Evolutionary conservation across 2,329 filamentous ascomycete genomes (phyloP).

Genomic region (Akanthomyces uredinophilus): DNA sequence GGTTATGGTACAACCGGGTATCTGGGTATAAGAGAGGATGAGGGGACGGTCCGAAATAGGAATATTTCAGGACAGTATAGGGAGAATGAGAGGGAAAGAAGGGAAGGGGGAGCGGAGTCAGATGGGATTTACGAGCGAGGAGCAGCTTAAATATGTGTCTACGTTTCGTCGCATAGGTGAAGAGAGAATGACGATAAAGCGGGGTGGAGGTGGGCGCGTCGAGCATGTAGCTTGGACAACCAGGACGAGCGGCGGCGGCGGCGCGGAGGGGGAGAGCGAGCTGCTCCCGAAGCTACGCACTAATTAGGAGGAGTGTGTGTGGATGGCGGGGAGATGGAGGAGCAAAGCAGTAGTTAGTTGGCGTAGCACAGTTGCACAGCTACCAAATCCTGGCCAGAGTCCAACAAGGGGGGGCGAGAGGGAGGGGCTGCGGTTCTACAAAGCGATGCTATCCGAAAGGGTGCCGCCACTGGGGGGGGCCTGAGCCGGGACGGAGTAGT

Average conservation of each 20-base stretch:
- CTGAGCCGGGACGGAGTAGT: background rate
- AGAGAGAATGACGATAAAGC: slow-evolving; percentile 10
- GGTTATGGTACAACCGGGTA: slow-evolving; percentile 17
- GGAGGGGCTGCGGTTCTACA: background rate
- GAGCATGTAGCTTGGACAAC: slow-evolving; percentile 1
- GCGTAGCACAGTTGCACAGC: too few species aligned
- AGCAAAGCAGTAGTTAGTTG: too few species aligned
- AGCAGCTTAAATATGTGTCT: slow-evolving; percentile 11
- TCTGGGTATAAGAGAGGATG: slow-evolving; percentile 17
- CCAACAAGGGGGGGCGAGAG: background rate
- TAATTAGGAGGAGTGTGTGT: background rate
- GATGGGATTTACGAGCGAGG: background rate
- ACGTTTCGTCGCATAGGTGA: background rate
- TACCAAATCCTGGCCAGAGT: too few species aligned
- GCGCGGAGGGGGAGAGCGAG: background rate
- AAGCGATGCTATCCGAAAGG: slow-evolving; percentile 12
- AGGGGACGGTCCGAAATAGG: background rate
- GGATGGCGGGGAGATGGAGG: background rate
- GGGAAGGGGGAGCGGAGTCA: background rate
- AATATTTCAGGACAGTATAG: background rate
- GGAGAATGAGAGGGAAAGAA: background rate
- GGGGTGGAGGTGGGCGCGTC: slow-evolving; percentile 2
- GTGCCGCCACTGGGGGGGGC: background rate
- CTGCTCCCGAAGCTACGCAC: background rate
- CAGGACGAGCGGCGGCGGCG: background rate